Percentiles rank a stretch among this genome's conserved stretches.
Conservation (phyloP, 2,329 filamentous ascomycete species). For the Trichoderma asperellum region DNA sequence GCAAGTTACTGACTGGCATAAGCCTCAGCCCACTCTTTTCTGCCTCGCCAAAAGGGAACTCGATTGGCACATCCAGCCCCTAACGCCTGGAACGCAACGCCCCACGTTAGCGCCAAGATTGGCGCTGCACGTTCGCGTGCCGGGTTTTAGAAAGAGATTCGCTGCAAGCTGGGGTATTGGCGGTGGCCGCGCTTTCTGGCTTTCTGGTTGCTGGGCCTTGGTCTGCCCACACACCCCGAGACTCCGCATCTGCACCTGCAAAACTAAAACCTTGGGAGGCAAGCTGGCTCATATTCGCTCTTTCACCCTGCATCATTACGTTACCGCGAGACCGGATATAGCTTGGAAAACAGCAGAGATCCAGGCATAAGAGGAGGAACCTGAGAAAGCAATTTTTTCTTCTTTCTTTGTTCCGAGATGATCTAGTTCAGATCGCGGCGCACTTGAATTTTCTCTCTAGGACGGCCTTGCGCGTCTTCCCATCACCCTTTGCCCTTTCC, state of each 20-base stretch:
- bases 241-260: constrained; percentile 27
- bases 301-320: constrained; percentile 29
- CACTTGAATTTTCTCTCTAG: constrained; percentile 16
- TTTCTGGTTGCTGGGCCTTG: constrained; percentile 10
- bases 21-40: constrained; percentile 16
- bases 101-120: constrained; percentile 24
- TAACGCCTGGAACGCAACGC: constrained; percentile 20
- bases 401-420: constrained; percentile 17
- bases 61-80: constrained; percentile 10
- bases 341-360: background rate
- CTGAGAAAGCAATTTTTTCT: background rate
- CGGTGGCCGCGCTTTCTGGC: constrained; percentile 14
- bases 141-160: constrained; percentile 19
- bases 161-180: constrained; percentile 24
- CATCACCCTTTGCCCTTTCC: background rate
- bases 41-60: constrained; percentile 11
- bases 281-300: constrained; percentile 30
- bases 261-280: constrained; percentile 20
- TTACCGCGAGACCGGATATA: constrained; percentile 20
- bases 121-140: constrained; percentile 28
- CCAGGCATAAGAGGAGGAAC: constrained; percentile 15
- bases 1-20: constrained; percentile 4
- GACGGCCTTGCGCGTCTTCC: constrained; percentile 11
- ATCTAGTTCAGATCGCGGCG: constrained; percentile 20
- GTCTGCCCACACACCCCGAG: constrained; percentile 22